Conservation (phyloP, 306 rosid species). For the Acmispon strigosus region DNA sequence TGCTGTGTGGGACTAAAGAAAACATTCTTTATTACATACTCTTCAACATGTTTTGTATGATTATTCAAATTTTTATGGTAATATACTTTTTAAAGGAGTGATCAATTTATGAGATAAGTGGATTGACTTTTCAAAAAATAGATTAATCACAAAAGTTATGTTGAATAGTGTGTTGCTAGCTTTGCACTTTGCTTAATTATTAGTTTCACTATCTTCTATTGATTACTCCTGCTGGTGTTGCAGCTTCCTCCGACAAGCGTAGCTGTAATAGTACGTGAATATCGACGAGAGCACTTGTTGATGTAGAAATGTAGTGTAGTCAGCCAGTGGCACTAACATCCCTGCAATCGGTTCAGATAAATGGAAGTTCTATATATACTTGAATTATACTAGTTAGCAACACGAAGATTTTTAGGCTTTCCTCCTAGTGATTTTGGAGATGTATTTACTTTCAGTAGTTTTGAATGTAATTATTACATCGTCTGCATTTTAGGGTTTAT, state of each 20-base stretch:
- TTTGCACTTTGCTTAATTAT: background rate
- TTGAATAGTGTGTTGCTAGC: no score
- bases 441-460: background rate
- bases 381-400: background rate
- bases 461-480: background rate
- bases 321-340: background rate
- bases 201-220: background rate
- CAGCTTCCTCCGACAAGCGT: conserved; percentile 69
- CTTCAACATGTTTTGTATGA: no score
- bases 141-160: no score
- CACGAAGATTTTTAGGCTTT: background rate
- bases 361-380: background rate
- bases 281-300: conserved; percentile 41
- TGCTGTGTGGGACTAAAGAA: no score
- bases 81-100: no score
- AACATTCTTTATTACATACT: no score
- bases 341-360: background rate
- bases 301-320: background rate
- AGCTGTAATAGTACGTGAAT: conserved; percentile 61
- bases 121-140: no score
- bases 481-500: background rate
- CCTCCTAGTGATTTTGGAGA: background rate
- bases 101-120: no score
- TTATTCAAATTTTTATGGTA: no score
- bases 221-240: background rate